A percentile compares a stretch with the other conserved stretches of the same genome.
phyloP scores from a whole-genome alignment of 495 filamentous ascomycete species.

The Gamarada debralockiae region DNA sequence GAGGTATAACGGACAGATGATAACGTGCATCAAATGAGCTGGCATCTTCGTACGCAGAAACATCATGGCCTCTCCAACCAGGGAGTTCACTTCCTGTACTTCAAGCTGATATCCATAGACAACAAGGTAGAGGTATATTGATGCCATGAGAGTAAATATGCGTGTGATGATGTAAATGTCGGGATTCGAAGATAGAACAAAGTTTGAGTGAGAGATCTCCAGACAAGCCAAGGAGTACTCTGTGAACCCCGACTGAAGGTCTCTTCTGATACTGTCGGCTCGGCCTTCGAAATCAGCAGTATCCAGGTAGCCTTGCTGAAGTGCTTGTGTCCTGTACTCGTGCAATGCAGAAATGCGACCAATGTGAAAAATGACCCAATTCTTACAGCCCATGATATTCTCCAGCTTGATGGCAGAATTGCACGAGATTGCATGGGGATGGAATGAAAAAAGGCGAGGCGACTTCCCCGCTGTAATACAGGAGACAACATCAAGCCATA shows the following conservation, averaged over 20 bases:
- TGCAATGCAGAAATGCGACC: constrained; percentile 12
- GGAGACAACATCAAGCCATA: constrained; percentile 19
- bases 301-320: constrained; percentile 1
- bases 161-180: constrained; percentile 3
- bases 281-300: neutral
- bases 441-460: neutral
- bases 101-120: constrained; percentile 7
- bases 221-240: neutral
- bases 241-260: constrained; percentile 2
- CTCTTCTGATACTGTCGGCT: neutral
- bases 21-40: constrained; percentile 5
- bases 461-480: constrained; percentile 13
- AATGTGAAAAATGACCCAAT: constrained; percentile 15
- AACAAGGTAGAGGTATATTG: constrained; percentile 17
- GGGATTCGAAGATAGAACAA: neutral
- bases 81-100: neutral
- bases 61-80: neutral
- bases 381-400: constrained; percentile 21
- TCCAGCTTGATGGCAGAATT: constrained; percentile 13
- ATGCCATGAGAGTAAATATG: constrained; percentile 11
- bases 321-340: constrained; percentile 3
- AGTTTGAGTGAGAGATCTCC: neutral
- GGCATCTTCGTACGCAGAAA: constrained; percentile 8
- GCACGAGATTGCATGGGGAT: neutral
- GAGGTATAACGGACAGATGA: constrained; percentile 15